Evolutionary conservation across 768 basidiomycete genomes (phyloP).

Genomic region (Thelephora aurantiotincta): DNA sequence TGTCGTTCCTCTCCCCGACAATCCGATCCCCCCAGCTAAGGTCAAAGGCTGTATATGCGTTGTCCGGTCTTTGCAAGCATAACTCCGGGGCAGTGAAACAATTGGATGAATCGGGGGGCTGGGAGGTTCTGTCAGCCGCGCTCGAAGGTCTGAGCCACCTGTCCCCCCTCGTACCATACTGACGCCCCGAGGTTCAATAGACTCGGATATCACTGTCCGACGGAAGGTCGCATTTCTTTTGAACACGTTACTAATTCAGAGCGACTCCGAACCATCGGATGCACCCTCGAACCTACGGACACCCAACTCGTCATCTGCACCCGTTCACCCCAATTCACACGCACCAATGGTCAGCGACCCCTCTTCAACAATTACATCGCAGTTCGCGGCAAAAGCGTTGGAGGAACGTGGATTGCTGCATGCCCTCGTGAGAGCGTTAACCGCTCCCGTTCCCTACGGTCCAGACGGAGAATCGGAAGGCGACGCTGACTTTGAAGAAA

Average conservation of each 20-base stretch:
- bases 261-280: conserved; percentile 4
- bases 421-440: conserved; percentile 36
- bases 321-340: conserved; percentile 63
- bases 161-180: not conserved
- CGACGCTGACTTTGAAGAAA: conserved; percentile 56
- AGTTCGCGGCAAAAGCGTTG: conserved; percentile 34
- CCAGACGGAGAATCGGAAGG: conserved; percentile 49
- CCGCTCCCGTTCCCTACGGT: conserved; percentile 46
- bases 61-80: conserved; percentile 72
- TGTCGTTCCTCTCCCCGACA: conserved; percentile 45
- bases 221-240: conserved; percentile 72
- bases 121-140: conserved; percentile 43
- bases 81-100: conserved; percentile 48
- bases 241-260: conserved; percentile 50
- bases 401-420: conserved; percentile 29
- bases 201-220: conserved; percentile 65
- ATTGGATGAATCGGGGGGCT: conserved; percentile 43
- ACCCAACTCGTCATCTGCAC: conserved; percentile 8
- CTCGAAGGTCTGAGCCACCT: conserved; percentile 46
- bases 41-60: conserved; percentile 70
- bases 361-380: conserved; percentile 34
- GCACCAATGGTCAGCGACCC: conserved; percentile 47
- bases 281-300: not conserved
- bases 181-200: conserved; percentile 21
- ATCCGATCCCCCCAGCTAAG: conserved; percentile 38